Percentiles rank a stretch among this genome's conserved stretches.
Evolutionary conservation across 352 stramenopile species (phyloP).

Genomic region (Albugo laibachii): DNA sequence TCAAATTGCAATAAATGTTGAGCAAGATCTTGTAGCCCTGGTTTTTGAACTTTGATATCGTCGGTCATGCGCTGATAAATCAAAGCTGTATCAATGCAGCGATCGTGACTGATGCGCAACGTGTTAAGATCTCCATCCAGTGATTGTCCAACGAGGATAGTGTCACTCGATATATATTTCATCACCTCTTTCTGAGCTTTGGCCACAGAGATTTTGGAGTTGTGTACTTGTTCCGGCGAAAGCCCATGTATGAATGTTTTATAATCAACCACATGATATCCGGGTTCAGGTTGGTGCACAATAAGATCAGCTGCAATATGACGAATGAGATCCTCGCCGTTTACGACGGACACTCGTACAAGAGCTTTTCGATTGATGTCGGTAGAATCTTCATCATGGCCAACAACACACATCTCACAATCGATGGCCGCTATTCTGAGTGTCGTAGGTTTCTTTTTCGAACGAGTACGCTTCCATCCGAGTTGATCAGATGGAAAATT

Average conservation of each 20-base stretch:
- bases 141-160: constrained; percentile 68
- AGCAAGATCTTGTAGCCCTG: constrained; percentile 51
- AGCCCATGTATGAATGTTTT: constrained; percentile 80
- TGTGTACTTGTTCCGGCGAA: constrained; percentile 36
- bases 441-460: constrained; percentile 24
- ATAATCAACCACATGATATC: constrained; percentile 33
- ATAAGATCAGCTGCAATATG: constrained; percentile 57
- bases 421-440: constrained; percentile 60
- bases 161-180: constrained; percentile 66
- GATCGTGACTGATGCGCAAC: constrained; percentile 49
- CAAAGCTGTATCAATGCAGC: constrained; percentile 68
- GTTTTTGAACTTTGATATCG: constrained; percentile 17
- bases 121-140: constrained; percentile 53
- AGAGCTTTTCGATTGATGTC: constrained; percentile 32
- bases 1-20: constrained; percentile 67
- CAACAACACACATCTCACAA: constrained; percentile 68
- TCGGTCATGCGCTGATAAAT: constrained; percentile 45
- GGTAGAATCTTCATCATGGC: neutral
- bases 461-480: constrained; percentile 27
- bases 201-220: constrained; percentile 46
- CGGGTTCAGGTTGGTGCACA: constrained; percentile 53
- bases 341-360: constrained; percentile 60
- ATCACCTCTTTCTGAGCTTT: constrained; percentile 70
- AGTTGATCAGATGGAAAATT: constrained; percentile 18
- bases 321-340: constrained; percentile 59